Evolutionary conservation across 1,284 basidiomycete species (phyloP), one percentile per base, ranked within the genome.

Genomic region (Sporisorium sorghi): DNA sequence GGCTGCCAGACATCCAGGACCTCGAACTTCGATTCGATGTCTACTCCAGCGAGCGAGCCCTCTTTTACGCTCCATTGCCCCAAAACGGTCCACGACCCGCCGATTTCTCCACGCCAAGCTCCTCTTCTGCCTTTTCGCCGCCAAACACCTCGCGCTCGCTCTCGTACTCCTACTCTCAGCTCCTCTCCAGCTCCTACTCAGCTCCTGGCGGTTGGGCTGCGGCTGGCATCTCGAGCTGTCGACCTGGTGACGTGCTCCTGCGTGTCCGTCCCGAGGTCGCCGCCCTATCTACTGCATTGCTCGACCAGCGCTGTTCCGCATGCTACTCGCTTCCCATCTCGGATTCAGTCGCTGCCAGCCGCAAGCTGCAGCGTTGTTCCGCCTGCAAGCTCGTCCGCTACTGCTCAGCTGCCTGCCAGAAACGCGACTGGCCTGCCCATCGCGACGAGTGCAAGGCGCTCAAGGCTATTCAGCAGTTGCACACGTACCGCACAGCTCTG

Each of bases 391-490:
- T 67, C 9, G 43, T 74, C 23, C 57, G 61, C 17, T 77, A 77
- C 59, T 76, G 74, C 51, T 63, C 61, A 8, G 39, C 51, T 47
- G 58, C 49, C 14, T 76, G 74, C 35, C 74, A 76, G 35, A 60
- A 57, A n/a, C 47, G 58, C 6, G 74, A 76, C 32, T 76, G 74
- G 74, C 60, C 56, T 1, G 39, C 50, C 21, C 74, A 76, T 32
- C 68, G 62, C 30, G 63, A 76, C 52, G 73, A 76, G 51, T 76
- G 73, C 70, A 76, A 76, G 44, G 69, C 68, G 30, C 61, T 76
- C 21, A 58, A 62, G 48, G 57, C 65, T 6, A 66, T 72, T 35
- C 63, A 72, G 39, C 59, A 66, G 55, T 56, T 72, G 1, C 58
- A 70, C 44, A 64, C 67, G 5, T 70, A 64, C 48, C 39, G 57